Conservation (phyloP, 169 alveolate species). For the Perkinsus chesapeaki region DNA sequence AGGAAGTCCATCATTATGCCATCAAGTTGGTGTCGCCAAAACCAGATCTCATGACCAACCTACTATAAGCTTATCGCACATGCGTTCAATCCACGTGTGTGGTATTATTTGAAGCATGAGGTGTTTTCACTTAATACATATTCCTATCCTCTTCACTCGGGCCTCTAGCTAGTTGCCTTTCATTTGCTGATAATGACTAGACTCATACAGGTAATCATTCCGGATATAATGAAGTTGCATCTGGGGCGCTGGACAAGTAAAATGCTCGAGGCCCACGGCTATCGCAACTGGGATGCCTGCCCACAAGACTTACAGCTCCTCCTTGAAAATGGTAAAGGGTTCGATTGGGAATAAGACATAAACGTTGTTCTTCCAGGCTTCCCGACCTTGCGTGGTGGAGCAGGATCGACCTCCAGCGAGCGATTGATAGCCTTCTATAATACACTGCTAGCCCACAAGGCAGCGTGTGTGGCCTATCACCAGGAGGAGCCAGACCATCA, state of each 20-base stretch:
- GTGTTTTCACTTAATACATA: too few species aligned
- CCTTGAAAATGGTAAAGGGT: not conserved
- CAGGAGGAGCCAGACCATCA: not conserved
- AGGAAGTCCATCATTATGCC: too few species aligned
- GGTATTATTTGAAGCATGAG: too few species aligned
- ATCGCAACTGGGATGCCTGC: not conserved
- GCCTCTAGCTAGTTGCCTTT: too few species aligned
- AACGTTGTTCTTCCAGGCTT: too few species aligned
- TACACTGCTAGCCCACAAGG: not conserved
- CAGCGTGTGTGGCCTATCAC: not conserved
- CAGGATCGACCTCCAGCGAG: not conserved
- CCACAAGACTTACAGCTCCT: not conserved
- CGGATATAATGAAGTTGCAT: not conserved
- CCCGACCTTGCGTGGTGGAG: not conserved
- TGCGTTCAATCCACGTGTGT: too few species aligned
- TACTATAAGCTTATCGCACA: too few species aligned
- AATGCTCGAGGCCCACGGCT: not conserved
- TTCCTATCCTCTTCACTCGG: too few species aligned
- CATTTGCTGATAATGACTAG: too few species aligned
- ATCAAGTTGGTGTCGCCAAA: too few species aligned
- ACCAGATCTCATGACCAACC: too few species aligned
- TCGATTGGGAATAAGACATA: too few species aligned
- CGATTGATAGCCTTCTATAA: not conserved
- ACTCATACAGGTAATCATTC: not conserved
- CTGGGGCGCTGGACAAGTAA: not conserved